Conservation (phyloP, 179 eudicot genomes). For the Beta lomatogona region DNA sequence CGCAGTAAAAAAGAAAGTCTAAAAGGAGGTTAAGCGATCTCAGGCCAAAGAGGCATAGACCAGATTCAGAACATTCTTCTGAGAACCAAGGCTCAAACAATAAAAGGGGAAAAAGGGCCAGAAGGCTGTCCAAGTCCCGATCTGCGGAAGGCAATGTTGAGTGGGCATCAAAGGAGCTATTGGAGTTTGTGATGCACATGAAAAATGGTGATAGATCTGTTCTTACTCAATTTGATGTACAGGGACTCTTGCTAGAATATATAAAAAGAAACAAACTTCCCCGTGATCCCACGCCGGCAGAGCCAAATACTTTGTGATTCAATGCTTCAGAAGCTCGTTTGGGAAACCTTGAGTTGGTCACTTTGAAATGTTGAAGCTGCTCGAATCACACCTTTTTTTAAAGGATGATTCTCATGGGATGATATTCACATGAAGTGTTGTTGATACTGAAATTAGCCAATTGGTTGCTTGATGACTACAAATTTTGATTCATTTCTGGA, state of each 20-base stretch:
- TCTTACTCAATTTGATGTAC: conserved; percentile 89
- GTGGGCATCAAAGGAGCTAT: conserved; percentile 94
- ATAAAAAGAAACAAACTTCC: conserved; percentile 87
- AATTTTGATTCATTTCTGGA: conserved; percentile 47
- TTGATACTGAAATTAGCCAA: conserved; percentile 62
- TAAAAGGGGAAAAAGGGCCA: conserved; percentile 56
- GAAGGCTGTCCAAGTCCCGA: conserved; percentile 53
- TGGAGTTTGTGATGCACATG: conserved; percentile 94
- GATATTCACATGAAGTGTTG: conserved; percentile 79
- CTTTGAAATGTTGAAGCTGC: conserved; percentile 98
- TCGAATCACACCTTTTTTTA: conserved; percentile 84
- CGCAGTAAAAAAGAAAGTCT: conserved; percentile 52
- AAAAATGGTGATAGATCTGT: conserved; percentile 74
- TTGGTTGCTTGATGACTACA: conserved; percentile 59
- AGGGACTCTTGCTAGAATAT: conserved; percentile 83
- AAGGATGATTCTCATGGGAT: conserved; percentile 76
- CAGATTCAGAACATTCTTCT: conserved; percentile 65
- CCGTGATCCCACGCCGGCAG: conserved; percentile 93
- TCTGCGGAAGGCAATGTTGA: conserved; percentile 41
- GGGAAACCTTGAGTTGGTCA: conserved; percentile 96
- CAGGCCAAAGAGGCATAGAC: conserved; percentile 48
- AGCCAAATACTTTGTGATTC: conserved; percentile 96
- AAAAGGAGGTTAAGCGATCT: conserved; percentile 55
- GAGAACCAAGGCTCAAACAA: conserved; percentile 46
- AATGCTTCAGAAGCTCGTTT: conserved; percentile 79